Conservation (phyloP, 352 stramenopile genomes). For the Aphanomyces cochlioides region DNA sequence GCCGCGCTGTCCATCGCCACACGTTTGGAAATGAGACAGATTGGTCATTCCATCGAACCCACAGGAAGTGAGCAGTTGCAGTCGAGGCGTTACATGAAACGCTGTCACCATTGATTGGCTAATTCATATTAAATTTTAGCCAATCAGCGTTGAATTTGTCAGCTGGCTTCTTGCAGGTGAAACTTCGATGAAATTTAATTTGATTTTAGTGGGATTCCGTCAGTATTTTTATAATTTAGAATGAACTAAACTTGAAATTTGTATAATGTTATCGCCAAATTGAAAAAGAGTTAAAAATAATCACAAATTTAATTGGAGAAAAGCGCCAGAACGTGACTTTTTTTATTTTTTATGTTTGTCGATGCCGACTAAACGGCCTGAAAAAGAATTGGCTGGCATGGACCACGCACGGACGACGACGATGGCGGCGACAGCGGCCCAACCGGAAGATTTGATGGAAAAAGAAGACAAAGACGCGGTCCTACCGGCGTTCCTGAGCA, state of each 20-base stretch:
- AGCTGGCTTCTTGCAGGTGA: neutral
- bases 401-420: neutral
- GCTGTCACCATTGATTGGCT: neutral
- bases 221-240: neutral
- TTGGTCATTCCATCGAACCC: too few species aligned
- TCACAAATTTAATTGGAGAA: too few species aligned
- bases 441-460: conserved; percentile 7
- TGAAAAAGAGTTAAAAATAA: too few species aligned
- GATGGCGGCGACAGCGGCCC: too few species aligned
- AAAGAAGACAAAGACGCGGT: conserved; percentile 74
- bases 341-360: neutral
- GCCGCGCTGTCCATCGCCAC: too few species aligned
- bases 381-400: conserved; percentile 27
- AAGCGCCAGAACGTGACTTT: too few species aligned
- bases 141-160: conserved; percentile 5
- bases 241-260: too few species aligned
- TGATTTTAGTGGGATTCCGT: neutral
- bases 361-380: neutral
- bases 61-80: neutral
- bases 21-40: too few species aligned
- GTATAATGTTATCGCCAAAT: too few species aligned
- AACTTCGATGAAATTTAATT: conserved; percentile 10
- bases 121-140: neutral
- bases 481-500: conserved; percentile 88
- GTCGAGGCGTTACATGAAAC: neutral